phyloP scores from a whole-genome alignment of 2,329 filamentous ascomycete genomes.

The Metarhizium album region DNA sequence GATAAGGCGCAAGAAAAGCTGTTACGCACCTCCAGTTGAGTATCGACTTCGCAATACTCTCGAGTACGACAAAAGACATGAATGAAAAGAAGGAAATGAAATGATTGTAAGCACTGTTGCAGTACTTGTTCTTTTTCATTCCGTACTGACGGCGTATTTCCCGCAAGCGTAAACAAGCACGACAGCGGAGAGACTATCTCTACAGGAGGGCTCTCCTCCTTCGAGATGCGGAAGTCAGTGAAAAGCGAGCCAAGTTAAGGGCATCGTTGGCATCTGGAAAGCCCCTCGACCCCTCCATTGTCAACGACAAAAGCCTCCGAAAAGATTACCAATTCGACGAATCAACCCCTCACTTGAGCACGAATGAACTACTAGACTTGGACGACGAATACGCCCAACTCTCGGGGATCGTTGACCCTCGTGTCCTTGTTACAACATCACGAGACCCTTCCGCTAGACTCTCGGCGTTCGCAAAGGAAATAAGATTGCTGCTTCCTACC shows the following conservation, averaged over 20 bases:
- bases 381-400: conserved; percentile 88
- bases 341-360: conserved; percentile 55
- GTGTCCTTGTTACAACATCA: conserved; percentile 83
- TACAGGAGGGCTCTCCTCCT: conserved; percentile 81
- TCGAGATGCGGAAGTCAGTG: conserved; percentile 82
- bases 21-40: no score
- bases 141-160: not conserved
- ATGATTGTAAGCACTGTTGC: conserved; percentile 6
- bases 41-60: no score
- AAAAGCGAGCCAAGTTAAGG: conserved; percentile 81
- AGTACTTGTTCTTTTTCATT: not conserved
- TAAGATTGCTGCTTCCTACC: conserved; percentile 73
- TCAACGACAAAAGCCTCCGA: conserved; percentile 73
- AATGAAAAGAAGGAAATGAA: not conserved
- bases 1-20: conserved; percentile 17
- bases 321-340: conserved; percentile 94
- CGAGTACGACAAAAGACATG: no score
- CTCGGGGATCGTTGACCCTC: conserved; percentile 82
- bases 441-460: conserved; percentile 78
- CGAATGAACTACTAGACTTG: conserved; percentile 60
- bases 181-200: conserved; percentile 48
- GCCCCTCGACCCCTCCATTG: conserved; percentile 68
- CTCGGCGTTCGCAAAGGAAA: conserved; percentile 86
- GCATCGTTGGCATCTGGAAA: conserved; percentile 82
- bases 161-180: conserved; percentile 27